Evolutionary conservation across 352 stramenopile genomes (phyloP), one percentile per base, ranked within the genome.

Genomic region (Globisporangium mamillatum): DNA sequence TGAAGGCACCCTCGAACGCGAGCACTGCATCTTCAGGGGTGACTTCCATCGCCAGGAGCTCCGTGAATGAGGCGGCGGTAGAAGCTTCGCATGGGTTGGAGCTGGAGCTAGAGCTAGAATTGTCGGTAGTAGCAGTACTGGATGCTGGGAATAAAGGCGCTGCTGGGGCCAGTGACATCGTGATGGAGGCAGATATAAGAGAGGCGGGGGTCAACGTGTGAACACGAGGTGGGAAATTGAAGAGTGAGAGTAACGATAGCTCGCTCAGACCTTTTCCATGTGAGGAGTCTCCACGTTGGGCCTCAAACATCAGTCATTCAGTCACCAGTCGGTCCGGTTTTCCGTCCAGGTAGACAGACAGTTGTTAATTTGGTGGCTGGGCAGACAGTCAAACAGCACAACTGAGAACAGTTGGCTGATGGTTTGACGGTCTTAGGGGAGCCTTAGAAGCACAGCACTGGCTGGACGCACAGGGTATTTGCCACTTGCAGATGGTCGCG

Each of bases 101-200:
- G 46, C 60, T 66, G 27, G 27, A 32, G 27, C 27, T 44, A 38
- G 25, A 48, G 46, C 60, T 66, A 7, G 27, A 32, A 7, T 3
- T 32, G 27, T 14, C n/a, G 10, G 60, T 14, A 20, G 63, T n/a
- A 22, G 14, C 16, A 1, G 34, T n/a, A 52, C 18, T 52, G 44
- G 44, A 52, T 52, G 18, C 18, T 29, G 38, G 27, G 57, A 54
- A 62, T 69, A 69, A 69, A 69, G 64, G 64, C 64, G 64, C 22
- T 10, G 18, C 18, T 10, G 22, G n/a, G 22, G 54, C 64, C 64
- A 69, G 64, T 69, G 64, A 64, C 64, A 69, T 69, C 36, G 44
- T 27, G 25, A 20, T n/a, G 12, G 22, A 24, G 41, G 41, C 24
- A 38, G 36, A 44, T 29, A 18, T 50, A 29, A 38, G 20, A 46